Evolutionary conservation across 345 rosid genomes (phyloP), one percentile per base, ranked within the genome.

Genomic region (Eucalyptus sideroxylon): DNA sequence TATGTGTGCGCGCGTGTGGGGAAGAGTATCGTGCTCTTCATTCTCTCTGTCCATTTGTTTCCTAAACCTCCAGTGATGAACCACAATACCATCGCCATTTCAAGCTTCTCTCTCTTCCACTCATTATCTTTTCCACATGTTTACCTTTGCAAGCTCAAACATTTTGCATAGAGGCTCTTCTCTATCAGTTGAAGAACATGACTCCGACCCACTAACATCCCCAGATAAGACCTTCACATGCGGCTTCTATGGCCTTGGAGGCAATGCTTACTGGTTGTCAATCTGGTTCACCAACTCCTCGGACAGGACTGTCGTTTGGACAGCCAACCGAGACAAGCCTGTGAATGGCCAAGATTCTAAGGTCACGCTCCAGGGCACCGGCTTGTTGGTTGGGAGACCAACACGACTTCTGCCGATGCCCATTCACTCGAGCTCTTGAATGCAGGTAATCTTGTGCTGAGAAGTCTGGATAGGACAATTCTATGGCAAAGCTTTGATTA

Each of bases 401-500:
- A 90, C 89, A 92, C 91, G 37, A 89, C 87, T 21, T 81, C 16
- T 49, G 1, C 50, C 50, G 50, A 49, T 49, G 50, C 50, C 50
- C 50, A 87, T 21, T 81, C 16, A 16, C 94, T 92, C 16, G 93
- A 92, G 92, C 92, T 94, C 91, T 80, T 91, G 65, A 89, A 92
- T 59, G 69, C 77, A 14, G 95, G 95, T 7, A 94, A 93, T 67
- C 93, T 94, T 31, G 93, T 92, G 30, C 80, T 94, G 6, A 91
- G 37, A 86, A 55, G 90, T 86, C 55, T 77, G 4, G 4, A 45
- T 11, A 90, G 89, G 37, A 87, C 83, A 23, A 60, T 91, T 86
- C 83, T 92, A 23, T 93, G 94, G 94, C 92, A 93, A 87, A 92
- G 94, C 93, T 93, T 93, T 80, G 93, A 94, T 87, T 89, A 56